These are phyloP conservation scores for Phytopythium helicoides DNA, from an alignment of 352 stramenopile genomes.

Conservation along the genomic window DNA sequence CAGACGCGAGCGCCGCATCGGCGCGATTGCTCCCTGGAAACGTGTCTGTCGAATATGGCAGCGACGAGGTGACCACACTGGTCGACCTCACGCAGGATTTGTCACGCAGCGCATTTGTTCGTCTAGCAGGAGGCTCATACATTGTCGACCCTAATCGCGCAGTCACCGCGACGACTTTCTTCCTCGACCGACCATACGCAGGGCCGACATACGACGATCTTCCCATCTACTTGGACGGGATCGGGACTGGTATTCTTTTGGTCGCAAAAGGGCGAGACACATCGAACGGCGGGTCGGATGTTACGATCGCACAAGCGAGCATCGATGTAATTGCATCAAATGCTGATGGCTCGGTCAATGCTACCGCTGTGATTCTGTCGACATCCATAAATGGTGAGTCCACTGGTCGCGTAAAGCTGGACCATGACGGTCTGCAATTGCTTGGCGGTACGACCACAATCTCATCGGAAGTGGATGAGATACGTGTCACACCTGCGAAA, in stretches of 20 bases:
- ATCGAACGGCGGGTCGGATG: conserved; percentile 7
- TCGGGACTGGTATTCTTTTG: conserved; percentile 43
- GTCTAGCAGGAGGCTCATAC: conserved; percentile 45
- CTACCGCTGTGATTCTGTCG: conserved; percentile 35
- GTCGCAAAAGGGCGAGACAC: conserved; percentile 21
- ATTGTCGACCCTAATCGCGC: conserved; percentile 37
- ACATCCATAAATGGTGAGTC: conserved; percentile 25
- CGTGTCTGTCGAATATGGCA: conserved; percentile 44
- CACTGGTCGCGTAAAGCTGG: conserved; percentile 29
- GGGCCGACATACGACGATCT: conserved; percentile 47
- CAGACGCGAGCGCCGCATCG: conserved; percentile 32
- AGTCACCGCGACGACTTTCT: conserved; percentile 32
- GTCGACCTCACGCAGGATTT: conserved; percentile 37
- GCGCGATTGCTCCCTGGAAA: conserved; percentile 35
- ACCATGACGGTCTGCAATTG: conserved; percentile 31
- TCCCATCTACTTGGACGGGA: conserved; percentile 46
- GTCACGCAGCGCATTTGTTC: conserved; percentile 37
- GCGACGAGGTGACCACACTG: conserved; percentile 38
- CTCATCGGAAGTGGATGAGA: conserved; percentile 40
- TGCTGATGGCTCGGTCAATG: conserved; percentile 7
- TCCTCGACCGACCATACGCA: conserved; percentile 44
- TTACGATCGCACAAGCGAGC: conserved; percentile 12
- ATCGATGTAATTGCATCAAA: conserved; percentile 33
- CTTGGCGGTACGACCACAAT: conserved; percentile 31
- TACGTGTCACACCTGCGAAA: conserved; percentile 31